phyloP scores from a whole-genome alignment of 352 stramenopile genomes.

The Phytophthora macrochlamydospora region DNA sequence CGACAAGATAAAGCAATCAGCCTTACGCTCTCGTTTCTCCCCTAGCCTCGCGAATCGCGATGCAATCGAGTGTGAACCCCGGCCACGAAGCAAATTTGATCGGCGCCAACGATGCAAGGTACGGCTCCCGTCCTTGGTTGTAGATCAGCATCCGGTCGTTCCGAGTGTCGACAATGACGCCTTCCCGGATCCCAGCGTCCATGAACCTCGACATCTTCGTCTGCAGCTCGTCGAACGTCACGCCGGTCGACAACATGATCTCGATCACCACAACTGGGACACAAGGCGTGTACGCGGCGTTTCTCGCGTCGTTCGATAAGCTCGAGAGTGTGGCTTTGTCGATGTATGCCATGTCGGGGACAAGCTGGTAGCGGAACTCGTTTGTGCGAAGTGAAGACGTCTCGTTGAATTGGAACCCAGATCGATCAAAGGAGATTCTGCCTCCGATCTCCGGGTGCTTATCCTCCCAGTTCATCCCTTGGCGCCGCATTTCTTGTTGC shows the following conservation, averaged over 20 bases:
- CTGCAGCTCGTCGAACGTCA: slow-evolving; percentile 4
- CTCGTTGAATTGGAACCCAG: not conserved
- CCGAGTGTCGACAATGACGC: slow-evolving; percentile 27
- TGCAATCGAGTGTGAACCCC: slow-evolving; percentile 37
- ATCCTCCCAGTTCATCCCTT: not conserved
- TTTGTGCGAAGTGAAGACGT: not conserved
- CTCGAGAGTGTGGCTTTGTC: slow-evolving; percentile 3
- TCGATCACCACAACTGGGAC: slow-evolving; percentile 6
- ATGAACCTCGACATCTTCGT: slow-evolving; percentile 22
- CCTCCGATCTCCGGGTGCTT: not conserved
- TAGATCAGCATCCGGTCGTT: slow-evolving; percentile 27
- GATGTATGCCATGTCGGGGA: slow-evolving; percentile 9
- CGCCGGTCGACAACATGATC: not conserved
- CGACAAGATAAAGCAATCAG: too few relatives aligned
- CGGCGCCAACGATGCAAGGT: slow-evolving; percentile 15
- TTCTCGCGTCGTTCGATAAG: slow-evolving; percentile 4
- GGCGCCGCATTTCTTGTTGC: not conserved
- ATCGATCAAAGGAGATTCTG: not conserved
- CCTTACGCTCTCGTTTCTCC: not conserved
- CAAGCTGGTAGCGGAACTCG: slow-evolving; percentile 1
- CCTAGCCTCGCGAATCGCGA: not conserved
- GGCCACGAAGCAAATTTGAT: slow-evolving; percentile 41
- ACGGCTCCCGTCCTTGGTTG: slow-evolving; percentile 23
- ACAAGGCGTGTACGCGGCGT: slow-evolving; percentile 1
- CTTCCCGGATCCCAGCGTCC: slow-evolving; percentile 32